Conservation (phyloP, 306 rosid genomes). For the Astragalus glycyphyllos region DNA sequence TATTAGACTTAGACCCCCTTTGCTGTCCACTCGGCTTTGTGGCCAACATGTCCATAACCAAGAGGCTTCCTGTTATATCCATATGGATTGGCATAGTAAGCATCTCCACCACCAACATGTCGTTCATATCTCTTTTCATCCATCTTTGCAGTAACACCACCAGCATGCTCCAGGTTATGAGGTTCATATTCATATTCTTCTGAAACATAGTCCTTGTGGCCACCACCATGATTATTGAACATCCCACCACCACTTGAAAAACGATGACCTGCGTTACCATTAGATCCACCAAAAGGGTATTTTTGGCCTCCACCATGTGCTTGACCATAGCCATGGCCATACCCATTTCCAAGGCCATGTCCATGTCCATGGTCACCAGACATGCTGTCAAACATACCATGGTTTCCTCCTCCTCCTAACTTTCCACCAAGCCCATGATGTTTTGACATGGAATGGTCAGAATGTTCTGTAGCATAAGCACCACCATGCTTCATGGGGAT, state of each 20-base stretch:
- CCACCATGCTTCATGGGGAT: constrained; percentile 22
- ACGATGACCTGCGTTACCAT: neutral
- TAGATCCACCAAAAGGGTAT: constrained; percentile 3
- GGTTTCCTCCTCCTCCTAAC: constrained; percentile 27
- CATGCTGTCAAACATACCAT: constrained; percentile 15
- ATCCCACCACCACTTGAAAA: neutral
- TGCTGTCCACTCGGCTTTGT: constrained; percentile 38
- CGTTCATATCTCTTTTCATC: constrained; percentile 45
- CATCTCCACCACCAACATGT: constrained; percentile 29
- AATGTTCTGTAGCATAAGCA: neutral
- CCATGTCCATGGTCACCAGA: neutral
- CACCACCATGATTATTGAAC: constrained; percentile 25
- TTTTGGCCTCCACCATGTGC: neutral
- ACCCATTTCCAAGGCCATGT: neutral
- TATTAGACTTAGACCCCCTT: too few species aligned
- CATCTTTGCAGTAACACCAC: constrained; percentile 8
- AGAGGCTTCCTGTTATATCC: constrained; percentile 30
- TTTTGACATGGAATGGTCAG: neutral
- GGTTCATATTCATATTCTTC: constrained; percentile 35
- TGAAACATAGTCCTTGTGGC: constrained; percentile 11
- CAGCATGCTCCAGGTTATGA: constrained; percentile 33
- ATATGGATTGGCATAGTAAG: constrained; percentile 16
- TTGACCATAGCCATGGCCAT: neutral
- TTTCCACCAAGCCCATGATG: constrained; percentile 25
- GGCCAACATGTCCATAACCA: constrained; percentile 31